A percentile compares a stretch with the other conserved stretches of the same genome.
phyloP scores from a whole-genome alignment of 1,139 yeast genomes.

The Ashbya aceris region DNA sequence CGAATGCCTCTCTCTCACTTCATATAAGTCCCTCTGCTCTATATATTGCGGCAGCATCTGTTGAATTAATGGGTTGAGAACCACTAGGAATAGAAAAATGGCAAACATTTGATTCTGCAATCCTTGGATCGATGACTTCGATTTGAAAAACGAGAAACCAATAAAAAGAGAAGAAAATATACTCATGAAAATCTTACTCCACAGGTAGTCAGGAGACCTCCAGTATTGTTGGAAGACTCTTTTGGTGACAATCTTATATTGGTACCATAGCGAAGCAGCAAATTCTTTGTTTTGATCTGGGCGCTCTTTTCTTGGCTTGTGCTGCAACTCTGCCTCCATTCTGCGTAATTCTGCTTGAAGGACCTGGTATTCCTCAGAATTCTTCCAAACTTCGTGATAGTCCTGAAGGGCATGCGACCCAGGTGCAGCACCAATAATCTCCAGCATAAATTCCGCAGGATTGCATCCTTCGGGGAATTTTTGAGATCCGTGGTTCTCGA shows the following conservation, averaged over 20 bases:
- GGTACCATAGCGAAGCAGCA: constrained; percentile 41
- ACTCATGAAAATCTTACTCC: constrained; percentile 44
- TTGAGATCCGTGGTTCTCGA: constrained; percentile 57
- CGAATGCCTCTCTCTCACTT: constrained; percentile 52
- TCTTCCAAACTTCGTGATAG: constrained; percentile 58
- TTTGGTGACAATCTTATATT: constrained; percentile 42
- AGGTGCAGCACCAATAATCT: constrained; percentile 78
- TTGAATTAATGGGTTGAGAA: constrained; percentile 45
- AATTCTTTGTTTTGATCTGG: constrained; percentile 24
- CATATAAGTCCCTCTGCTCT: constrained; percentile 48
- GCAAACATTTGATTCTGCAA: constrained; percentile 60
- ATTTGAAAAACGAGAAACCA: constrained; percentile 69
- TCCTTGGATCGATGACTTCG: constrained; percentile 50
- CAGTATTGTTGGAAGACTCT: constrained; percentile 51
- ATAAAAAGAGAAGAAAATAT: constrained; percentile 48
- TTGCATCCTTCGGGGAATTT: constrained; percentile 59
- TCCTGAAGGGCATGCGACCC: constrained; percentile 63
- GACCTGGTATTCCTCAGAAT: constrained; percentile 44
- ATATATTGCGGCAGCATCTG: constrained; percentile 57
- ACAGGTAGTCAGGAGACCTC: constrained; percentile 54
- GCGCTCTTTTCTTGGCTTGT: constrained; percentile 8
- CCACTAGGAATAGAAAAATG: constrained; percentile 54
- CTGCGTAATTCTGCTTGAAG: constrained; percentile 35
- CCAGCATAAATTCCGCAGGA: constrained; percentile 84
- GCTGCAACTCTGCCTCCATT: constrained; percentile 37